Conservation (phyloP, 176 grass and related monocot genomes). For the Carex scoparia region DNA sequence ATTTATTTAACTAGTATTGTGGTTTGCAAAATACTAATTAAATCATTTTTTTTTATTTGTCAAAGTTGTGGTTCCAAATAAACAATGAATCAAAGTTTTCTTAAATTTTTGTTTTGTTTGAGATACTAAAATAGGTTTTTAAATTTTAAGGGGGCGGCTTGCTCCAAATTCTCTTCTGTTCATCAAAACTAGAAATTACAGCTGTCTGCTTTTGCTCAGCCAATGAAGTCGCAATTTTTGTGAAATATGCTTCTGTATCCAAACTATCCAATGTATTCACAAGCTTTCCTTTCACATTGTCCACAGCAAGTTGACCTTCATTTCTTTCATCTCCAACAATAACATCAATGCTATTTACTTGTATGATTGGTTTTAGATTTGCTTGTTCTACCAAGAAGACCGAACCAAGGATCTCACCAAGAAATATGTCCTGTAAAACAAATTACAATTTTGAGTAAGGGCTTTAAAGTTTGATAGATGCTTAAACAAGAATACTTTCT, state of each 20-base stretch:
- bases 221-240: conserved; percentile 38
- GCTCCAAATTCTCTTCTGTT: conserved; percentile 56
- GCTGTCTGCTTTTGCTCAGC: conserved; percentile 43
- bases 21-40: not conserved
- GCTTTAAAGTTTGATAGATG: not conserved
- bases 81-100: conserved; percentile 1
- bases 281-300: conserved; percentile 23
- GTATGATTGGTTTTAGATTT: conserved; percentile 35
- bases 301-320: conserved; percentile 38
- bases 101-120: not conserved
- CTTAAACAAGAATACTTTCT: not conserved
- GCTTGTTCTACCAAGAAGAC: conserved; percentile 59
- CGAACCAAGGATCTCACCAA: conserved; percentile 71
- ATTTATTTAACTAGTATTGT: not conserved
- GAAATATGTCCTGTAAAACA: conserved; percentile 54
- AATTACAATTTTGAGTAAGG: not conserved
- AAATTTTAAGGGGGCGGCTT: conserved; percentile 22
- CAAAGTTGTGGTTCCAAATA: not conserved
- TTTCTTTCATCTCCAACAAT: conserved; percentile 33
- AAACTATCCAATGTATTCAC: conserved; percentile 51
- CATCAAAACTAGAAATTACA: conserved; percentile 52
- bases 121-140: not conserved
- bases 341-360: conserved; percentile 34
- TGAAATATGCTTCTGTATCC: conserved; percentile 44
- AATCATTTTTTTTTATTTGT: not conserved